Conservation (phyloP, 2,329 filamentous ascomycete species). For the Neopestalotiopsis rosae region DNA sequence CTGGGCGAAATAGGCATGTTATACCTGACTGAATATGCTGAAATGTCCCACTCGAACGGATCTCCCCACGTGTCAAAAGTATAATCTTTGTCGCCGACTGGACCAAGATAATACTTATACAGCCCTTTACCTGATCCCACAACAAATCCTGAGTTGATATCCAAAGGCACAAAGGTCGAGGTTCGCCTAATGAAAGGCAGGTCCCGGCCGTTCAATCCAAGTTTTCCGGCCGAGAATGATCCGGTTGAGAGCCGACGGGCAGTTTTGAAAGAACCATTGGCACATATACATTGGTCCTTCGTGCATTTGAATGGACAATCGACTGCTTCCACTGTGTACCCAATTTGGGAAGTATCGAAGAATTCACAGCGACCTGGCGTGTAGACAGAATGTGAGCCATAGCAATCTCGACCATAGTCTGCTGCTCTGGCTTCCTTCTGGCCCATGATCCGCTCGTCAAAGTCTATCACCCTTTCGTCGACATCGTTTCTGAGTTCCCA, state of each 20-base stretch:
- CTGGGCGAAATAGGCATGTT: no score
- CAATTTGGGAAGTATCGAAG: neutral
- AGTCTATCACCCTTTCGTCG: neutral
- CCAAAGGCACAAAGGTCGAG: neutral
- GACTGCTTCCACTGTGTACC: neutral
- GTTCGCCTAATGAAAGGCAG: neutral
- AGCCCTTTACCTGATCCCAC: neutral
- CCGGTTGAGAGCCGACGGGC: neutral
- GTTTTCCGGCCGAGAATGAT: neutral
- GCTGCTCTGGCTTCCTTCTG: neutral
- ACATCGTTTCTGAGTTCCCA: conserved; percentile 1
- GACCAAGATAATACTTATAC: neutral
- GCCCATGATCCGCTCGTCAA: neutral
- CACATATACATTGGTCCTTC: neutral
- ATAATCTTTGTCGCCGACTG: neutral
- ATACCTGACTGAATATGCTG: neutral
- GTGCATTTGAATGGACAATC: neutral
- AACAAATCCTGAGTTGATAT: neutral
- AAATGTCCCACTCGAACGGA: neutral
- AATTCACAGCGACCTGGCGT: neutral
- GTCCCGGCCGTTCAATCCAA: neutral
- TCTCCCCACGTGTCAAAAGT: neutral
- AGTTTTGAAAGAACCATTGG: neutral
- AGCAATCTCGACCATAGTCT: neutral
- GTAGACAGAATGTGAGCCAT: neutral